A percentile compares a stretch with the other conserved stretches of the same genome.
Conservation (phyloP, 148 eudicot species). For the Heliosperma pusillum region DNA sequence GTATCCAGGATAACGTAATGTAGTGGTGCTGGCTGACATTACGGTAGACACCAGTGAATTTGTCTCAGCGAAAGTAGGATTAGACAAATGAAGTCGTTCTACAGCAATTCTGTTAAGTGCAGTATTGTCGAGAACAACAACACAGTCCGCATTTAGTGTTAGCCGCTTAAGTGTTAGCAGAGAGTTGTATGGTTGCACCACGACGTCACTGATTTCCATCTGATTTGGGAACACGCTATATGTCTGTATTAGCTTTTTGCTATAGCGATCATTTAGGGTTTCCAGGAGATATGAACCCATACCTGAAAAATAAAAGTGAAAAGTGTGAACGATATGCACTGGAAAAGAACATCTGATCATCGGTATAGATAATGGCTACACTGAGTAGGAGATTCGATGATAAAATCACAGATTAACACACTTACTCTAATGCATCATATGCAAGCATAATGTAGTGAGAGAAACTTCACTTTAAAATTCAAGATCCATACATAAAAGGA, state of each 20-base stretch:
- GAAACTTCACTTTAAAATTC: not conserved
- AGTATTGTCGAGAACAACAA: conserved; percentile 97
- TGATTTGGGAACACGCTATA: conserved; percentile 98
- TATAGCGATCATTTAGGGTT: conserved; percentile 94
- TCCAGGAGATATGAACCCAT: conserved; percentile 99
- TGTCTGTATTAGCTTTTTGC: conserved; percentile 98
- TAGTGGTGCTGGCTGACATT: conserved; percentile 99
- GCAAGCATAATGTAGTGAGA: not conserved
- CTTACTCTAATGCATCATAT: not conserved
- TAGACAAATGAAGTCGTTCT: conserved; percentile 87
- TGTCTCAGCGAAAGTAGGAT: conserved; percentile 94
- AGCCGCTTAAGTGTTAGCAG: conserved; percentile 92
- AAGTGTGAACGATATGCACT: not conserved
- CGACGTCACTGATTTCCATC: conserved; percentile 93
- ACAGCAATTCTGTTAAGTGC: conserved; percentile 97
- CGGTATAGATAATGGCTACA: not conserved
- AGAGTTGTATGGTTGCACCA: conserved; percentile 98
- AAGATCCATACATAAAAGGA: not conserved
- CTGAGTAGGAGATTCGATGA: not conserved
- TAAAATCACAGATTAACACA: not conserved
- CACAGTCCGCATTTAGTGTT: conserved; percentile 97
- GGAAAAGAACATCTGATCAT: not conserved
- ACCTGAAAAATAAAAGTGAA: conserved; percentile 43
- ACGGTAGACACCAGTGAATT: conserved; percentile 97
- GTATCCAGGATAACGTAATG: conserved; percentile 96